Evolutionary conservation across 306 rosid genomes (phyloP).

Genomic region (Trifolium fragiferum): DNA sequence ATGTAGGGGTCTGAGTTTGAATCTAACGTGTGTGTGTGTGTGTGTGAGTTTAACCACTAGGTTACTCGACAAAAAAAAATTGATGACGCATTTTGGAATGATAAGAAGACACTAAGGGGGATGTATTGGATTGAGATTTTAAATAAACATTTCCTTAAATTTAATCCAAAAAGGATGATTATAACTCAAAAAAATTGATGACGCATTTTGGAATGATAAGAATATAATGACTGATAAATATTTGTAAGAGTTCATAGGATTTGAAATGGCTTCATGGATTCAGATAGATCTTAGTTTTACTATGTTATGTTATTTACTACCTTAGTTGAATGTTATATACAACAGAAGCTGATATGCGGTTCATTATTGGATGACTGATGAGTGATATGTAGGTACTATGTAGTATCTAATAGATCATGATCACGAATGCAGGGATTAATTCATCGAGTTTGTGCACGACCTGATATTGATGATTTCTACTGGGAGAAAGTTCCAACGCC

Average conservation of each 20-base stretch:
- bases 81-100: slow-evolving; percentile 13
- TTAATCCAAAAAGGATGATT: no score
- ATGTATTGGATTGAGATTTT: no score
- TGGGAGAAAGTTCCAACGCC: slow-evolving; percentile 79
- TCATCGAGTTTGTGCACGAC: slow-evolving; percentile 52
- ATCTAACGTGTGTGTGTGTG: no score
- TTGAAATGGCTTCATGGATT: background rate
- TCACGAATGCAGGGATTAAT: slow-evolving; percentile 59
- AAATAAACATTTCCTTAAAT: no score
- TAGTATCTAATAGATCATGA: slow-evolving; percentile 37
- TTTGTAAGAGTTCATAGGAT: background rate
- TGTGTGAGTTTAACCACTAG: no score
- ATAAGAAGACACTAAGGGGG: background rate
- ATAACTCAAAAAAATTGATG: no score
- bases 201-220: no score
- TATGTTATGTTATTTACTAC: slow-evolving; percentile 21
- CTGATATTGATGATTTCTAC: slow-evolving; percentile 63
- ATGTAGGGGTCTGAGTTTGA: no score
- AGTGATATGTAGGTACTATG: background rate
- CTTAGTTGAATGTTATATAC: slow-evolving; percentile 11
- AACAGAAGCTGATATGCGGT: slow-evolving; percentile 8
- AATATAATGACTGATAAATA: background rate
- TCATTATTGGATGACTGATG: slow-evolving; percentile 30
- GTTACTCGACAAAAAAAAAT: no score
- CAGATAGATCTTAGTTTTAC: slow-evolving; percentile 1